phyloP scores from a whole-genome alignment of 179 eudicot genomes.

The Corrigiola litoralis region DNA sequence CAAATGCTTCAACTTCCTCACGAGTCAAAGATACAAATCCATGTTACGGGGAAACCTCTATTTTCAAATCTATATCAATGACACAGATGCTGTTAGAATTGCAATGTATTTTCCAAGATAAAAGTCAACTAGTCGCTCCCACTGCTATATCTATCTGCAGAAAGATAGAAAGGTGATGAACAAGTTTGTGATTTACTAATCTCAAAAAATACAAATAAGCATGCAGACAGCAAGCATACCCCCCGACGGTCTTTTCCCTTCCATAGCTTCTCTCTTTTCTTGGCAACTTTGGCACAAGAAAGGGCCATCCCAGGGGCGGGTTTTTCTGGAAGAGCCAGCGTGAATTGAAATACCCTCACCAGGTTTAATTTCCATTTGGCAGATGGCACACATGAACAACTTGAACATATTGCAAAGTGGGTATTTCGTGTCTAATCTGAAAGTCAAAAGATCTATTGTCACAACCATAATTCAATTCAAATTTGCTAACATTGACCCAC shows the following conservation, averaged over 20 bases:
- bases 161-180: conserved; percentile 8
- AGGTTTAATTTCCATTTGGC: conserved; percentile 88
- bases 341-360: conserved; percentile 94
- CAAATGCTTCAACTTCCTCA: conserved; percentile 10
- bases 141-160: conserved; percentile 76
- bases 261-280: conserved; percentile 96
- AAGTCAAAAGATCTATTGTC: conserved; percentile 14
- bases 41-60: conserved; percentile 6
- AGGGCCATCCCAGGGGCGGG: conserved; percentile 99
- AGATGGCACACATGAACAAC: conserved; percentile 89
- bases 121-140: conserved; percentile 62
- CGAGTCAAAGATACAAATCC: conserved; percentile 6
- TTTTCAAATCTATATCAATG: conserved; percentile 5
- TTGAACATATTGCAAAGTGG: conserved; percentile 96
- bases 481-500: neutral
- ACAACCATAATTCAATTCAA: neutral
- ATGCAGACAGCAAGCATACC: conserved; percentile 35
- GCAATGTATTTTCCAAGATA: neutral
- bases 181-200: neutral
- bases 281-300: conserved; percentile 91
- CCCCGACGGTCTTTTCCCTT: conserved; percentile 92
- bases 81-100: neutral
- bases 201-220: neutral
- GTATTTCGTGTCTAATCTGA: conserved; percentile 83
- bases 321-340: conserved; percentile 42